Conservation (phyloP, 176 grass and related monocot genomes). For the Oryza glaberrima region DNA sequence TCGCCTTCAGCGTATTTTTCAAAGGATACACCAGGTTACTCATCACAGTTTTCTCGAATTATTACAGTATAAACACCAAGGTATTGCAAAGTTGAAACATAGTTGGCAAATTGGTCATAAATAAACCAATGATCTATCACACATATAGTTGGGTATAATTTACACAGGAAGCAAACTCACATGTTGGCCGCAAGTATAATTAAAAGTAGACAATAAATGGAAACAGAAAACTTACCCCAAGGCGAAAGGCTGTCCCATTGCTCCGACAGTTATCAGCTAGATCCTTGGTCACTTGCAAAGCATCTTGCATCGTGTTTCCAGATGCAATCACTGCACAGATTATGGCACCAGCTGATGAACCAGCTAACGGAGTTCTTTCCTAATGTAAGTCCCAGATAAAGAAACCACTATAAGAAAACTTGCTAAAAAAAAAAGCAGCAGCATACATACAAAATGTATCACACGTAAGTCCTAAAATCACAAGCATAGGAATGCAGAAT, state of each 20-base stretch:
- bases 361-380: constrained; percentile 94
- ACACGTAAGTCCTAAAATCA: constrained; percentile 33
- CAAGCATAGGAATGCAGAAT: background rate
- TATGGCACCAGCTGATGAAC: constrained; percentile 97
- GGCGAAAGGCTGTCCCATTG: constrained; percentile 91
- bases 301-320: constrained; percentile 86
- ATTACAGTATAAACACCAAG: constrained; percentile 24
- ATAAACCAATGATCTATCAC: constrained; percentile 13
- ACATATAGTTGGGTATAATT: constrained; percentile 11
- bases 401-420: constrained; percentile 15
- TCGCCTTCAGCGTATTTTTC: constrained; percentile 18
- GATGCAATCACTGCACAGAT: constrained; percentile 97
- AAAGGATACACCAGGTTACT: constrained; percentile 7
- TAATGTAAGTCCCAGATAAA: constrained; percentile 34
- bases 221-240: constrained; percentile 58
- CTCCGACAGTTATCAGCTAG: constrained; percentile 83
- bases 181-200: background rate
- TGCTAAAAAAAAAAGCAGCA: background rate
- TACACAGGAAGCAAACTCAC: constrained; percentile 7
- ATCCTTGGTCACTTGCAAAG: constrained; percentile 72
- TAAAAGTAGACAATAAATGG: background rate
- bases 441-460: background rate
- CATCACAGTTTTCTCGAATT: background rate
- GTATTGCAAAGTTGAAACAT: background rate
- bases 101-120: background rate